These are phyloP conservation scores for Zygosaccharomyces kombuchaensis DNA, from an alignment of 805 yeast species.

Conservation along the genomic window DNA sequence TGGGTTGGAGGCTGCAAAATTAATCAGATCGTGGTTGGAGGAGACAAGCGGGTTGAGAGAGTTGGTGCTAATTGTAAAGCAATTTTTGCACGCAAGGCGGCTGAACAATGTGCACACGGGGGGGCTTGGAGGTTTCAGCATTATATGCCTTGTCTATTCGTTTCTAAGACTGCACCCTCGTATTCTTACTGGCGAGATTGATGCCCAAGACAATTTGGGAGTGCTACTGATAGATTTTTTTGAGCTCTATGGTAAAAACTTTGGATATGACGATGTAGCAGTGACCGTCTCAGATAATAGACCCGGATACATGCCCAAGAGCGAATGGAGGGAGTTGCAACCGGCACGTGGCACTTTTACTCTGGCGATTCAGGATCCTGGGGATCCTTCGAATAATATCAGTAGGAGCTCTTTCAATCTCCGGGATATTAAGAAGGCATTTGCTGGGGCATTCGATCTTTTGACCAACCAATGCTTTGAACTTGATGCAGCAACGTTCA, in stretches of 20 bases:
- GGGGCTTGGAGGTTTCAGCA: slow-evolving; percentile 91
- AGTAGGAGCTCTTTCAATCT: slow-evolving; percentile 80
- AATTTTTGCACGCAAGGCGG: slow-evolving; percentile 71
- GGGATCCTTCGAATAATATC: slow-evolving; percentile 74
- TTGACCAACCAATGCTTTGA: slow-evolving; percentile 71
- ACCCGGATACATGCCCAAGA: slow-evolving; percentile 57
- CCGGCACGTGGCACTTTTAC: slow-evolving; percentile 46
- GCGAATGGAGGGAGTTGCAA: slow-evolving; percentile 44
- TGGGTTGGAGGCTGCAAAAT: slow-evolving; percentile 77
- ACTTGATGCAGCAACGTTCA: slow-evolving; percentile 59
- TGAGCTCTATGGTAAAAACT: slow-evolving; percentile 85
- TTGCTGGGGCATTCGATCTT: slow-evolving; percentile 82
- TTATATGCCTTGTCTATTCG: slow-evolving; percentile 81
- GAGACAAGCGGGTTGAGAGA: slow-evolving; percentile 77
- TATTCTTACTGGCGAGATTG: slow-evolving; percentile 59
- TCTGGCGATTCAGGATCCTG: slow-evolving; percentile 84
- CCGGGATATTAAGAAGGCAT: slow-evolving; percentile 73
- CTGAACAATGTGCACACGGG: slow-evolving; percentile 88
- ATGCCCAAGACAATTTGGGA: slow-evolving; percentile 73
- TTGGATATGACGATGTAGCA: slow-evolving; percentile 77
- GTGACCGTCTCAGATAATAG: slow-evolving; percentile 55
- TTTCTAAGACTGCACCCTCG: slow-evolving; percentile 79
- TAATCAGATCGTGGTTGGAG: slow-evolving; percentile 69
- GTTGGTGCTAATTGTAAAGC: slow-evolving; percentile 76
- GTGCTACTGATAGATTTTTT: slow-evolving; percentile 85